Evolutionary conservation across 139 green algal genomes (phyloP).

Genomic region (Auxenochlorella pyrenoidosa): DNA sequence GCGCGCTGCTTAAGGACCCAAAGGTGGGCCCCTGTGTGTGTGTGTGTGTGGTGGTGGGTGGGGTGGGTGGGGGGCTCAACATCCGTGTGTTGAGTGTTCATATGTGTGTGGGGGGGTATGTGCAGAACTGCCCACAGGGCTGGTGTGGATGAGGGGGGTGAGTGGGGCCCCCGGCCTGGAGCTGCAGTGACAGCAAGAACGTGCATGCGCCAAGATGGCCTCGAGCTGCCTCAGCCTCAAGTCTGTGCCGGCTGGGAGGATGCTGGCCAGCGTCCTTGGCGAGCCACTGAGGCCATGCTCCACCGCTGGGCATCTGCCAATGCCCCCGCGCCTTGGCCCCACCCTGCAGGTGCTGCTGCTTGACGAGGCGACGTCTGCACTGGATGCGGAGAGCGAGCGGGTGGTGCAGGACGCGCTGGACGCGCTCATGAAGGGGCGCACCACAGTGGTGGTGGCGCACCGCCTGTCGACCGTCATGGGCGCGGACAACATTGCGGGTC

Average conservation of each 20-base stretch:
- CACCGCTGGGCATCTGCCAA: background rate
- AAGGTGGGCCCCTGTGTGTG: slow-evolving; percentile 32
- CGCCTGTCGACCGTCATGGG: slow-evolving; percentile 67
- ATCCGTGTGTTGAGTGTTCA: no score
- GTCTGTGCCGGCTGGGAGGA: no score
- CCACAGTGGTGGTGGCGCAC: slow-evolving; percentile 73
- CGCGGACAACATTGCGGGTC: slow-evolving; percentile 67
- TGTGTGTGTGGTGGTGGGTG: no score
- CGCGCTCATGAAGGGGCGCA: slow-evolving; percentile 55
- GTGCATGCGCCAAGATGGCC: background rate
- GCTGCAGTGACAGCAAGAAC: background rate
- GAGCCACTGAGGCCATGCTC: no score
- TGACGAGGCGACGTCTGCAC: slow-evolving; percentile 89
- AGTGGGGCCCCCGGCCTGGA: no score
- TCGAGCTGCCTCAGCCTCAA: background rate
- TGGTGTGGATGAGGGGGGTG: no score
- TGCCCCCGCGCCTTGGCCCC: background rate
- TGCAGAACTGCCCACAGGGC: no score
- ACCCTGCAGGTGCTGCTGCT: slow-evolving; percentile 72
- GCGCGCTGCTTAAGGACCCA: slow-evolving; percentile 81
- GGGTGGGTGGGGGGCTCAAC: no score
- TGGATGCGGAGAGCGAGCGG: slow-evolving; percentile 76
- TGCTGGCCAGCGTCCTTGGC: no score
- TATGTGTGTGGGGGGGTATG: no score
- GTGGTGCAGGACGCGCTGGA: slow-evolving; percentile 74